A percentile compares a stretch with the other conserved stretches of the same genome.
Conservation (phyloP, 352 stramenopile species). For the Phytophthora sansomeana region DNA sequence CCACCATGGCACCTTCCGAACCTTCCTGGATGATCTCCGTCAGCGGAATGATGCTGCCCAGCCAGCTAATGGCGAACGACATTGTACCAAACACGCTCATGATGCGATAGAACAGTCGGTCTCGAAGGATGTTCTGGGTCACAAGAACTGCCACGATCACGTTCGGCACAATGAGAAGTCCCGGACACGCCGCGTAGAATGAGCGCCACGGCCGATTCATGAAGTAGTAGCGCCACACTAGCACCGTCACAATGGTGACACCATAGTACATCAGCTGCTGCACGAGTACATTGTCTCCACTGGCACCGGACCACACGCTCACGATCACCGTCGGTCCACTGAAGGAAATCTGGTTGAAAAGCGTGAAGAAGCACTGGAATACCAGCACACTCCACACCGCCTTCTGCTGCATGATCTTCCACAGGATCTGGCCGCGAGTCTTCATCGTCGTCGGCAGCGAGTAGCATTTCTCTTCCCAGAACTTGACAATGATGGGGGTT, state of each 20-base stretch:
- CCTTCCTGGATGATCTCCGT: constrained; percentile 68
- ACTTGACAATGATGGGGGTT: constrained; percentile 44
- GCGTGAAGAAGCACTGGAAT: constrained; percentile 54
- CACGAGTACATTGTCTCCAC: constrained; percentile 35
- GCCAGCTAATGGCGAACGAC: constrained; percentile 22
- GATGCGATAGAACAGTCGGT: constrained; percentile 41
- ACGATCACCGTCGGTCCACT: constrained; percentile 32
- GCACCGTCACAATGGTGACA: constrained; percentile 28
- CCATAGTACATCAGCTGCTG: constrained; percentile 32
- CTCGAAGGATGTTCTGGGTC: constrained; percentile 37
- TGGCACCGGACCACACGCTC: constrained; percentile 35
- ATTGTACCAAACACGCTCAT: constrained; percentile 36
- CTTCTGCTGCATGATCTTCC: constrained; percentile 66
- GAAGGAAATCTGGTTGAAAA: constrained; percentile 53
- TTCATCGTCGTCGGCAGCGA: constrained; percentile 51
- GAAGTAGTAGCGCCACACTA: constrained; percentile 50
- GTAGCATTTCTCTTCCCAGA: constrained; percentile 58
- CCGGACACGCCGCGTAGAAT: constrained; percentile 39
- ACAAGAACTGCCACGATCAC: constrained; percentile 35
- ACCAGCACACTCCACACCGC: constrained; percentile 53
- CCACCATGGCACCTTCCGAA: constrained; percentile 57
- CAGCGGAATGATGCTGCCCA: constrained; percentile 51
- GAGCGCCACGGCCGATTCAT: constrained; percentile 51
- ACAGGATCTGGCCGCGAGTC: constrained; percentile 47
- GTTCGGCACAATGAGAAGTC: constrained; percentile 41